Evolutionary conservation across 305 asterid species (phyloP).

Genomic region (Salvia sclarea): DNA sequence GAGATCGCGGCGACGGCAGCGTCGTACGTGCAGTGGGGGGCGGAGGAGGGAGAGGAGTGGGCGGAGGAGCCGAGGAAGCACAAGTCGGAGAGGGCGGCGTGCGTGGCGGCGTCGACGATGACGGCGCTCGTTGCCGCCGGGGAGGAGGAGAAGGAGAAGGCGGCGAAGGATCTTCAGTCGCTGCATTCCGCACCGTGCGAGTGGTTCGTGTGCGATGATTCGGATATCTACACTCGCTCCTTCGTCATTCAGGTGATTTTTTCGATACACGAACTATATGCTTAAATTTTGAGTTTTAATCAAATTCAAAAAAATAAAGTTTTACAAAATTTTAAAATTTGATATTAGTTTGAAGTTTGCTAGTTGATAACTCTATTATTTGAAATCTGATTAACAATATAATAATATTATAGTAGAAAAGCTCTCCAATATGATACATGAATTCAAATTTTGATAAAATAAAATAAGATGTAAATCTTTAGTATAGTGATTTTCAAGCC

Average conservation of each 20-base stretch:
- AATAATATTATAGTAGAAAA: no score
- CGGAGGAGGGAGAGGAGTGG: slow-evolving; percentile 17
- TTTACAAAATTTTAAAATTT: no score
- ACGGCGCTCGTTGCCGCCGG: slow-evolving; percentile 91
- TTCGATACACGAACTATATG: no score
- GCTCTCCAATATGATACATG: no score
- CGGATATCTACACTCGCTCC: slow-evolving; percentile 61
- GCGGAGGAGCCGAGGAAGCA: slow-evolving; percentile 33
- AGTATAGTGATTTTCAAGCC: no score
- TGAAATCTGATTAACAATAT: no score
- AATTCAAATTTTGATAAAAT: no score
- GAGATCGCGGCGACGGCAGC: slow-evolving; percentile 87
- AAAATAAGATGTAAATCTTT: no score
- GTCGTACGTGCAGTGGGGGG: slow-evolving; percentile 63
- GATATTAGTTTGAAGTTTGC: no score
- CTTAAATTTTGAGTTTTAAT: no score
- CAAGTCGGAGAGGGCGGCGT: slow-evolving; percentile 73
- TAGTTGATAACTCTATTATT: no score
- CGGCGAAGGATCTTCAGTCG: slow-evolving; percentile 82
- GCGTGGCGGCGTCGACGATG: slow-evolving; percentile 82
- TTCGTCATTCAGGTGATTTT: slow-evolving; percentile 70
- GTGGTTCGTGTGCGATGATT: slow-evolving; percentile 87
- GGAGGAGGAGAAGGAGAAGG: slow-evolving; percentile 68
- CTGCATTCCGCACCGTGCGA: slow-evolving; percentile 83
- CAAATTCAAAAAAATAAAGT: no score